Base-by-base conservation (phyloP, 1,139 yeast genomes). In the Debaryomyces sp. region DNA sequence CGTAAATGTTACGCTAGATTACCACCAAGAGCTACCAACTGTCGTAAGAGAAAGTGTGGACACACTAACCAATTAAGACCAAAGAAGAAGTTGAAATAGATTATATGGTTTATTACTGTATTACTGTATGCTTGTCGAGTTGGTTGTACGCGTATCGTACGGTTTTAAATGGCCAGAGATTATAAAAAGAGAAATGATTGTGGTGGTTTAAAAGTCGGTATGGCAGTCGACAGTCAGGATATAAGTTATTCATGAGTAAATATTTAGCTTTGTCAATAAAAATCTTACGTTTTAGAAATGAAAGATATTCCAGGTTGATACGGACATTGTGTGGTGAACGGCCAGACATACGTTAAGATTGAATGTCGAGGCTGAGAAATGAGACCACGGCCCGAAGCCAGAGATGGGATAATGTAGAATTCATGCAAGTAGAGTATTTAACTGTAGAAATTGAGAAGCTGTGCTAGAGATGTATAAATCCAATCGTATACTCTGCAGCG, bases 11-110 rank as follows among this genome's bases (percentile, higher is more conserved):
- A 94, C 87, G 98, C 99, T 71, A 95, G 99, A 87, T 91, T 94
- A 75, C 99, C 99, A 74, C 97, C 98, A 80, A 94, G 98, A 88
- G 99, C 99, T 70, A 94, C 98, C 81, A 94, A 94, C 97, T 94
- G 99, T 87, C 91, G 99, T 86, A 94, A 94, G 98, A 91, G 97
- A 90, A 94, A 94, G 87, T 94, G 99, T 82, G 99, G 99, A 73
- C 99, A 94, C 96, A 85, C 97, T 79, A 94, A 94, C 86, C 99
- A 94, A 85, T 89, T 94, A 81, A 91, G 98, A 86, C 97, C 97
- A 82, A 92, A 92, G 96, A 94, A 94, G 96, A 94, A 94, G 91
- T 88, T 91, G 80, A 92, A 92, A 86, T 92, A 83, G 81, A 75
- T 39, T 17, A 39, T 45, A 7, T 40, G 33, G 39, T 30, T 26